phyloP scores from a whole-genome alignment of 2,329 filamentous ascomycete genomes.

The Xylaria sp. region DNA sequence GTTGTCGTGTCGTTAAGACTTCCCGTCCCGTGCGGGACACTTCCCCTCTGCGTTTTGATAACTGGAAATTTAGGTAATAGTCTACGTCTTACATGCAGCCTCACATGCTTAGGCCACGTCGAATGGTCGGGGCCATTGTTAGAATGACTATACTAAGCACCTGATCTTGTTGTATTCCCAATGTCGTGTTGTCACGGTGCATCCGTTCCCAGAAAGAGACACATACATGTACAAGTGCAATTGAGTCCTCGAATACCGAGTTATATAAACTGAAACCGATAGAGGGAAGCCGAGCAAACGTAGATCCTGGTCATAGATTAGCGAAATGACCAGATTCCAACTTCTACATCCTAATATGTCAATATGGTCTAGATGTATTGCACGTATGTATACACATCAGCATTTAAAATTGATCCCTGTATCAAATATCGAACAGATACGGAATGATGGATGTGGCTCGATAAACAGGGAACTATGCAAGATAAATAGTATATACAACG shows the following conservation, averaged over 20 bases:
- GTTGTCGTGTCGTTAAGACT: not conserved
- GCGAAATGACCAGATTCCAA: not conserved
- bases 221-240: not conserved
- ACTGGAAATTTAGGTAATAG: not conserved
- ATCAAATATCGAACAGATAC: not conserved
- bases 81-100: not conserved
- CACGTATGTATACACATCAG: not conserved
- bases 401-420: not conserved
- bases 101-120: not conserved
- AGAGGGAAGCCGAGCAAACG: not conserved
- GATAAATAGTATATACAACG: conserved; percentile 1
- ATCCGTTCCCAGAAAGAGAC: not conserved
- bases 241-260: no score
- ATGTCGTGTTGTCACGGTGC: not conserved
- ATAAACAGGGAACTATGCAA: not conserved
- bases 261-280: not conserved
- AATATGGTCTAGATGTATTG: not conserved
- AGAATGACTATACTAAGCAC: not conserved
- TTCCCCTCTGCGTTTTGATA: not conserved
- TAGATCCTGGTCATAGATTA: not conserved
- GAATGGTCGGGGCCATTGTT: not conserved
- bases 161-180: not conserved
- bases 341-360: not conserved
- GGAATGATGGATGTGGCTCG: not conserved
- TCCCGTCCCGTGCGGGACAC: not conserved